Percentiles rank a stretch among this genome's conserved stretches.
phyloP scores from a whole-genome alignment of 345 rosid species.

The Conringia planisiliqua region DNA sequence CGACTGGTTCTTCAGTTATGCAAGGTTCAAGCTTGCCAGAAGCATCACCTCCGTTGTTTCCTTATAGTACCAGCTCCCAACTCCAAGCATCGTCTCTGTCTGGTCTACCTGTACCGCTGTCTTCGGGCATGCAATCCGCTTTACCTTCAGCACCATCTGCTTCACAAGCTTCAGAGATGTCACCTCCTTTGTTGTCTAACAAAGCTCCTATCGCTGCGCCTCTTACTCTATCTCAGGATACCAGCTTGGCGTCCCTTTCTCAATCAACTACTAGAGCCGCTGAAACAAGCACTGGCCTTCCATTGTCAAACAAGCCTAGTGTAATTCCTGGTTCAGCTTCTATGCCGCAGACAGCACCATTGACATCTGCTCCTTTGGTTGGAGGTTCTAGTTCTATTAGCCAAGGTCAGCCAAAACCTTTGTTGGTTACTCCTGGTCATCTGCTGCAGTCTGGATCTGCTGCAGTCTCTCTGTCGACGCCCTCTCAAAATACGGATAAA shows the following conservation, averaged over 20 bases:
- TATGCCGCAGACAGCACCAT: slow-evolving; percentile 44
- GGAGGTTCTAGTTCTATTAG: slow-evolving; percentile 46
- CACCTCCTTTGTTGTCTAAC: slow-evolving; percentile 44
- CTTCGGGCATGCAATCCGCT: slow-evolving; percentile 37
- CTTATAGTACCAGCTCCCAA: slow-evolving; percentile 37
- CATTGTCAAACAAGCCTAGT: slow-evolving; percentile 46
- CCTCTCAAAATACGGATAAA: slow-evolving; percentile 51
- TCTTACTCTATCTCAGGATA: slow-evolving; percentile 38
- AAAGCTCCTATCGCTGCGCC: slow-evolving; percentile 45
- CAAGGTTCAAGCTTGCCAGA: slow-evolving; percentile 58
- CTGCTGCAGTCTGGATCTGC: slow-evolving; percentile 56
- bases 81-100: slow-evolving; percentile 32
- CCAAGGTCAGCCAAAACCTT: slow-evolving; percentile 45
- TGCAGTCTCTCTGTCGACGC: slow-evolving; percentile 37
- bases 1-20: too few species aligned
- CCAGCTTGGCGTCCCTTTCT: slow-evolving; percentile 46
- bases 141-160: slow-evolving; percentile 44
- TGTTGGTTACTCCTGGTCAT: slow-evolving; percentile 74
- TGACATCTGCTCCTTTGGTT: slow-evolving; percentile 38
- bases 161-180: slow-evolving; percentile 53
- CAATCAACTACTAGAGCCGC: slow-evolving; percentile 44
- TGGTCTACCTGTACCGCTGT: slow-evolving; percentile 7
- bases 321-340: slow-evolving; percentile 41
- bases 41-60: slow-evolving; percentile 41
- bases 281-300: slow-evolving; percentile 41